Evolutionary conservation across 1,284 basidiomycete genomes (phyloP).

Genomic region (Leucoagaricus sp.): DNA sequence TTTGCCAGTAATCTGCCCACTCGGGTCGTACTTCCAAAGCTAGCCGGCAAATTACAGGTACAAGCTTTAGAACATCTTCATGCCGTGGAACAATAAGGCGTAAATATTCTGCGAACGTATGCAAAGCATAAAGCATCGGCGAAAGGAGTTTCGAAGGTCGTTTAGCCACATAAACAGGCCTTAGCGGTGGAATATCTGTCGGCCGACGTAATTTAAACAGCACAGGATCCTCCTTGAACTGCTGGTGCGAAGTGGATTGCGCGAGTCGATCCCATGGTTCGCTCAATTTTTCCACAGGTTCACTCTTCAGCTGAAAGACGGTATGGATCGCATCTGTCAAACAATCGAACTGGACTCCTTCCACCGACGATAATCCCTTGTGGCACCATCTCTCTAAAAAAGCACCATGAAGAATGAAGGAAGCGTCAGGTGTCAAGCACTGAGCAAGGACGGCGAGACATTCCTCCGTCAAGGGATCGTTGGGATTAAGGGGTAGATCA

Average conservation of each 20-base stretch:
- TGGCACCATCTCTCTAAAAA: constrained; percentile 62
- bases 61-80: constrained; percentile 58
- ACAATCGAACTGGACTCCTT: constrained; percentile 56
- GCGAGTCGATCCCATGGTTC: constrained; percentile 37
- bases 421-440: constrained; percentile 54
- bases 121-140: constrained; percentile 68
- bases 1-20: constrained; percentile 89
- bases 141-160: constrained; percentile 37
- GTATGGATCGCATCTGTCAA: constrained; percentile 52
- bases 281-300: constrained; percentile 17
- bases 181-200: constrained; percentile 23
- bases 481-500: constrained; percentile 51
- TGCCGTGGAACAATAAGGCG: constrained; percentile 58
- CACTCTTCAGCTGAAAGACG: constrained; percentile 45
- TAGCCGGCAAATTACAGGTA: constrained; percentile 66
- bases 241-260: constrained; percentile 38
- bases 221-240: constrained; percentile 60
- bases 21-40: constrained; percentile 68
- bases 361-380: constrained; percentile 39
- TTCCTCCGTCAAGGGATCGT: constrained; percentile 55
- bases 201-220: constrained; percentile 48
- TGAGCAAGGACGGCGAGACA: constrained; percentile 64
- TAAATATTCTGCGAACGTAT: constrained; percentile 74
- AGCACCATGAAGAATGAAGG: constrained; percentile 55
- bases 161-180: constrained; percentile 23